Evolutionary conservation across 2,329 filamentous ascomycete genomes (phyloP), one percentile per base, ranked within the genome.

Genomic region (Cladophialophora immunda): DNA sequence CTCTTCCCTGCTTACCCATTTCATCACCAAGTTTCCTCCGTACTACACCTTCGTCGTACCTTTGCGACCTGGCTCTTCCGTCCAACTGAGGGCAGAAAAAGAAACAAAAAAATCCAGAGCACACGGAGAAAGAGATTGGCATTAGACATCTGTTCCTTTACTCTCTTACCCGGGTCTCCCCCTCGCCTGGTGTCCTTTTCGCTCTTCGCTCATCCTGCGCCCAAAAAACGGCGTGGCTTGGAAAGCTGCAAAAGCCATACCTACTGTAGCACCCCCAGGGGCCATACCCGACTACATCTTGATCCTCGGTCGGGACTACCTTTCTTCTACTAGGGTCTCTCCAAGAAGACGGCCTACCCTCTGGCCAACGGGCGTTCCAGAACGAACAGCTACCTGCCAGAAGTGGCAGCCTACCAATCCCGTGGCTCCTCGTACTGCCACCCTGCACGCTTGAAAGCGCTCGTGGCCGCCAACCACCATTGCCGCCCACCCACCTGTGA

Each of bases 401-500:
- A 68, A 64, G 36, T 29, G 66, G 61, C 60, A 45, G 17, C 32
- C 63, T 62, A 62, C 63, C 63, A 66, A 68, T 68, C 61, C 68
- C 54, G 29, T 55, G 13, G 58, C 57, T 62, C 52, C 66, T 56
- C 47, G 62, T 57, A 30, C 62, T 52, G 58, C 61, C 58, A 64
- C 68, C 62, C 62, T 68, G 65, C 62, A 65, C 41, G 58, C 57
- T 55, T 63, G 45, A 52, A 34, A 55, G 34, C 54, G 25, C 53
- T 11, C 19, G 55, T 29, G 50, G 59, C 64, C 55, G 60, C 68
- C 65, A 70, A 67, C 63, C 66, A 68, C 47, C 30, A 32, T 62
- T 32, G 36, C 30, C 59, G 47, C 57, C 66, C 66, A 65, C 68
- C 62, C 68, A 62, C 63, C 63, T 66, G 41, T 68, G 65, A 70